Base-by-base conservation (phyloP, 2,329 filamentous ascomycete species). In the Fusarium phyllophilum region DNA sequence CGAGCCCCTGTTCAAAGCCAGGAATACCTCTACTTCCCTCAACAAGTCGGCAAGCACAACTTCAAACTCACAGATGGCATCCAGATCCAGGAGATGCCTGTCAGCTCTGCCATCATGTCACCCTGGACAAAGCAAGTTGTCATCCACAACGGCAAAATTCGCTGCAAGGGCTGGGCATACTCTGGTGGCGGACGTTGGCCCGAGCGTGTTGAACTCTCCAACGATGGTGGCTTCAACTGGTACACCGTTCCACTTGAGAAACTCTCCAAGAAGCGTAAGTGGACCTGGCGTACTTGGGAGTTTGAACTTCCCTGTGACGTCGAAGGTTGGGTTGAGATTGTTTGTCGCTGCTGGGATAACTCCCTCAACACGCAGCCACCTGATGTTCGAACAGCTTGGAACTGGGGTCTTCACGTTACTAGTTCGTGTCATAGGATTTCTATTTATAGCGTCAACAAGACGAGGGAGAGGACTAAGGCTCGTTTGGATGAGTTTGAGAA, bases 51-150 rank as follows among this genome's bases (percentile, higher is more conserved):
- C 17, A 93, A 93, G 81, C 90, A 93, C 74, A 93, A 93, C 70
- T 83, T 86, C 17, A 83, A 82, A 14, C 87, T 88, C 73, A 89
- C 84, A 22, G 89, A 89, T 51, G 91, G 89, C 1, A 90, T 91
- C 69, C 88, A 87, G 70, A 93, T 92, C 75, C 91, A 94, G 76
- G 91, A 93, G 41, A 93, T 93, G 91, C 91, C 91, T 0, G 91
- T 93, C 8, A 89, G 86, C 52, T 89, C 86, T 22, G 91, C 91
- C 26, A 92, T 93, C 75, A 92, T 92, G 88, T 84, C 87, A 0
- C 91, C 91, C 0, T 83, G 85, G 82, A 86, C 87, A 26, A 90
- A 90, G 74, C 86, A 91, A n/a, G 86, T 88, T 4, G 85, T 92
- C 36, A 81, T 92, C 1, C 90, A 92, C 73, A 84, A 87, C 22